phyloP scores from a whole-genome alignment of 345 rosid species.

The Hypericum androsaemum region DNA sequence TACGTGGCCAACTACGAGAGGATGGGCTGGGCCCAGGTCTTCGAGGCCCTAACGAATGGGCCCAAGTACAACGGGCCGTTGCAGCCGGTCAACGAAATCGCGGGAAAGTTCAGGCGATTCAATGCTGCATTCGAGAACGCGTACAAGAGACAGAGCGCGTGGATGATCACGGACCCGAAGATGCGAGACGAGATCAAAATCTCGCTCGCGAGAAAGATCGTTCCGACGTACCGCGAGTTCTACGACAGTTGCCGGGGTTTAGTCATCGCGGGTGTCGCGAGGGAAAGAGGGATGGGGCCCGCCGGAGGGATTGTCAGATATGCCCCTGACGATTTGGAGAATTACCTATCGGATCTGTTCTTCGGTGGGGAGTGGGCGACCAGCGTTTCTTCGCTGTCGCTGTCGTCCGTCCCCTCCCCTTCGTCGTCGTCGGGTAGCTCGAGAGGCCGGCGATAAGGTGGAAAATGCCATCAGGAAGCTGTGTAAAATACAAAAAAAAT shows the following conservation, averaged over 20 bases:
- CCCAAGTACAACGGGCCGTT: constrained; percentile 26
- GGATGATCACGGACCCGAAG: constrained; percentile 50
- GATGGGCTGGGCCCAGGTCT: constrained; percentile 52
- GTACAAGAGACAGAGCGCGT: constrained; percentile 39
- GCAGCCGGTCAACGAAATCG: constrained; percentile 22
- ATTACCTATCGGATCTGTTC: constrained; percentile 22
- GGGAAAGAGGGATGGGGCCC: constrained; percentile 11
- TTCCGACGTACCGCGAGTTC: constrained; percentile 37
- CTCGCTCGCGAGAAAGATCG: constrained; percentile 41
- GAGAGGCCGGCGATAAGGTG: too few relatives aligned
- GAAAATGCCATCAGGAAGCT: too few relatives aligned
- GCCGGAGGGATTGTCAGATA: constrained; percentile 31
- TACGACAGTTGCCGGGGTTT: constrained; percentile 25
- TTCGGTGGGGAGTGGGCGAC: neutral
- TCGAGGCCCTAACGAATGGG: constrained; percentile 20
- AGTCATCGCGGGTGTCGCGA: neutral
- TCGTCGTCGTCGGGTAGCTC: too few relatives aligned
- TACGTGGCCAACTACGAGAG: constrained; percentile 57
- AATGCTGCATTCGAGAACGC: constrained; percentile 49
- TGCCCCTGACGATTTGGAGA: constrained; percentile 56
- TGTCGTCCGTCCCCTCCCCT: too few relatives aligned
- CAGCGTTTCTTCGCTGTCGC: too few relatives aligned
- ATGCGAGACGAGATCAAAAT: constrained; percentile 44
- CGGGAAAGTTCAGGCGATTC: constrained; percentile 35
- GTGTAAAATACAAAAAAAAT: too few relatives aligned